Percentiles rank a stretch among this genome's conserved stretches.
These are phyloP conservation scores for Dryas alaskensis DNA, from an alignment of 306 rosid species.

Conservation along the genomic window DNA sequence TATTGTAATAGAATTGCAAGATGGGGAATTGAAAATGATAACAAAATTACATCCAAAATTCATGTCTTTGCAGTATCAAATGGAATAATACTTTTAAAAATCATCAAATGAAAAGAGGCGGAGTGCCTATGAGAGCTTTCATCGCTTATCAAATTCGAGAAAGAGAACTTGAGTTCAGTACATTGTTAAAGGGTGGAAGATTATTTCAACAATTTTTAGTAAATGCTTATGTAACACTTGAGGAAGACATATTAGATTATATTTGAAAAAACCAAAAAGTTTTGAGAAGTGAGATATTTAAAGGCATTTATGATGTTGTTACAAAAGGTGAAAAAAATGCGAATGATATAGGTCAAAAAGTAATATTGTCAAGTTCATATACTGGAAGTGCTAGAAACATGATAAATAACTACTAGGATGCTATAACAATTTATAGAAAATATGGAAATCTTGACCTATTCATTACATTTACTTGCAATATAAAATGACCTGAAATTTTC, in stretches of 20 bases:
- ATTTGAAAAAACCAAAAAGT: background rate
- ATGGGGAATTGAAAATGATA: too few relatives aligned
- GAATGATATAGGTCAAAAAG: background rate
- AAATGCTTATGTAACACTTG: background rate
- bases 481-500: background rate
- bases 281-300: background rate
- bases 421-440: background rate
- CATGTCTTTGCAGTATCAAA: too few relatives aligned
- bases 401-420: background rate
- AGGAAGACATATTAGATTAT: background rate
- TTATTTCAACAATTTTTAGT: background rate
- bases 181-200: background rate
- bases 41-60: too few relatives aligned
- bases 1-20: too few relatives aligned
- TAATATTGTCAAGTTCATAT: background rate
- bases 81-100: too few relatives aligned
- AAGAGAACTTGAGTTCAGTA: background rate
- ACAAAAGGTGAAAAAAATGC: background rate
- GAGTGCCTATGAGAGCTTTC: too few relatives aligned
- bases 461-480: background rate
- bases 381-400: background rate
- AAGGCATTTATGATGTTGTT: background rate
- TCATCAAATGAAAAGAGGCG: too few relatives aligned
- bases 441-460: background rate
- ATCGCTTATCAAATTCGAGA: background rate